Conservation (phyloP, 495 filamentous ascomycete species). For the Lasiosphaeria miniovina region DNA sequence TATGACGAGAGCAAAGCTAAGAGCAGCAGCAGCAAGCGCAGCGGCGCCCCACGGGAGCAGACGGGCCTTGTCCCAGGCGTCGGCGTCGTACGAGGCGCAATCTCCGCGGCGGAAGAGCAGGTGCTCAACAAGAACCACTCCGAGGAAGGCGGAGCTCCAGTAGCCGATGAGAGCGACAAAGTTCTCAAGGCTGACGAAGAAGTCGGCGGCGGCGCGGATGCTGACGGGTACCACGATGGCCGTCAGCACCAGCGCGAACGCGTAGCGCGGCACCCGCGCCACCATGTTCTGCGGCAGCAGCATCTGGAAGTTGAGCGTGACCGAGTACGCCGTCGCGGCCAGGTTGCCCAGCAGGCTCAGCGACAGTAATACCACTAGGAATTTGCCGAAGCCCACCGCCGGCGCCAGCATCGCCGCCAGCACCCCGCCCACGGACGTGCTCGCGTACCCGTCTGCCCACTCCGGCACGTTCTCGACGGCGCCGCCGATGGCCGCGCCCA, state of each 20-base stretch:
- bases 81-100: conserved; percentile 40
- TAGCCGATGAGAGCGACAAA: conserved; percentile 55
- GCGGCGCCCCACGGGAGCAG: conserved; percentile 47
- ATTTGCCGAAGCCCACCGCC: conserved; percentile 55
- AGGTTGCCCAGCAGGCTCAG: conserved; percentile 54
- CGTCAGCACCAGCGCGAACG: conserved; percentile 49
- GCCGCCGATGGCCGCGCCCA: conserved; percentile 54
- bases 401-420: conserved; percentile 53
- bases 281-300: conserved; percentile 41
- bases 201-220: conserved; percentile 48
- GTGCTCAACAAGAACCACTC: conserved; percentile 49
- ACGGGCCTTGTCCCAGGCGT: conserved; percentile 46
- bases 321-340: conserved; percentile 45
- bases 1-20: conserved; percentile 47
- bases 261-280: conserved; percentile 47
- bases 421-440: conserved; percentile 50
- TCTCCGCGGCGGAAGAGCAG: conserved; percentile 40
- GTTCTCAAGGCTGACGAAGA: conserved; percentile 52
- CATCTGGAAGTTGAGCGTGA: conserved; percentile 57
- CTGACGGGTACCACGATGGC: conserved; percentile 52
- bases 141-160: conserved; percentile 54
- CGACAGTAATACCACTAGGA: conserved; percentile 51
- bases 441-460: conserved; percentile 47
- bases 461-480: conserved; percentile 37
- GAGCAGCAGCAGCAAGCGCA: conserved; percentile 37